Conservation (phyloP, 1,284 basidiomycete species). For the Sporisorium reilianum region DNA sequence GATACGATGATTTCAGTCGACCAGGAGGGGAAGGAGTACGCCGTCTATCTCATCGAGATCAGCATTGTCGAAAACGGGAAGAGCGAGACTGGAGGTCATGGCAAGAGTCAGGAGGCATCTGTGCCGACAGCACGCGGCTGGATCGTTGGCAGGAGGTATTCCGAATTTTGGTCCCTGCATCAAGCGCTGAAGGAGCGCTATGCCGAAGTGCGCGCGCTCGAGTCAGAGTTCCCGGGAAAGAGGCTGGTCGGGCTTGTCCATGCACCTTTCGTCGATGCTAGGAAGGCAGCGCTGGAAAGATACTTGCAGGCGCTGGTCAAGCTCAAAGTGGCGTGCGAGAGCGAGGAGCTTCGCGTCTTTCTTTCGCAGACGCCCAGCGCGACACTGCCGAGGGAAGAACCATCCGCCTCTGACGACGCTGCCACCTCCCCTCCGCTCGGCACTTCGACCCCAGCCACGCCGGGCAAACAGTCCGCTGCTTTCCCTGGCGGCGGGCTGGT, state of each 20-base stretch:
- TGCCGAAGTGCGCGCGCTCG: slow-evolving; percentile 47
- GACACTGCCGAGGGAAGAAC: slow-evolving; percentile 11
- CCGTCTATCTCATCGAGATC: slow-evolving; percentile 91
- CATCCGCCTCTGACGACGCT: slow-evolving; percentile 6
- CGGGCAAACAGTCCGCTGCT: slow-evolving; percentile 14
- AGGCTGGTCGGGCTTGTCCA: slow-evolving; percentile 52
- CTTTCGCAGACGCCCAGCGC: slow-evolving; percentile 73
- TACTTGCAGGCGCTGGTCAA: slow-evolving; percentile 79
- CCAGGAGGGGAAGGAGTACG: slow-evolving; percentile 86
- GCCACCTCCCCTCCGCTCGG: slow-evolving; percentile 2
- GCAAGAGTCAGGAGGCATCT: not conserved
- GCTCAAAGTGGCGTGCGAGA: slow-evolving; percentile 72
- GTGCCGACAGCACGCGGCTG: slow-evolving; percentile 76
- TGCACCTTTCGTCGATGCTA: slow-evolving; percentile 76
- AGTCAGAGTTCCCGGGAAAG: slow-evolving; percentile 57
- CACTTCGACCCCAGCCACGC: slow-evolving; percentile 8
- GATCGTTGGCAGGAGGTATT: slow-evolving; percentile 91
- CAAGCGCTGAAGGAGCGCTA: slow-evolving; percentile 79
- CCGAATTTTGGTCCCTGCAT: slow-evolving; percentile 91
- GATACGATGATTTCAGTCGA: slow-evolving; percentile 49
- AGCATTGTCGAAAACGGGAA: slow-evolving; percentile 69
- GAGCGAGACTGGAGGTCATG: slow-evolving; percentile 6
- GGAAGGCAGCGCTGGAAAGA: slow-evolving; percentile 83
- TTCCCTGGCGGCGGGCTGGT: slow-evolving; percentile 46
- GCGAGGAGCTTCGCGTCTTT: slow-evolving; percentile 84